A percentile compares a stretch with the other conserved stretches of the same genome.
phyloP scores from a whole-genome alignment of 2,329 filamentous ascomycete genomes.

The Stachybotrys chlorohalonatus region DNA sequence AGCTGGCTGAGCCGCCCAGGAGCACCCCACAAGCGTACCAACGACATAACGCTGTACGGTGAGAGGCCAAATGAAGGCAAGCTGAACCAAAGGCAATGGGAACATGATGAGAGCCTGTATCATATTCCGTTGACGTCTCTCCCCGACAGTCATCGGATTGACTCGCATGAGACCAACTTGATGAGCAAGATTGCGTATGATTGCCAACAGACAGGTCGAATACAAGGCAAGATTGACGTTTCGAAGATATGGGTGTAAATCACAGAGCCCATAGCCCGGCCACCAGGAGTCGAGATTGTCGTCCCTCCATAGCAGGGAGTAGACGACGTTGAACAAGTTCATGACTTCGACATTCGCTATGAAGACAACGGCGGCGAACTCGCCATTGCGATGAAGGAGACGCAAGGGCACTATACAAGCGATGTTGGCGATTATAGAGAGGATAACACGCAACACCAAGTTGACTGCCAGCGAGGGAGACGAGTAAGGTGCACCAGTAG shows the following conservation, averaged over 20 bases:
- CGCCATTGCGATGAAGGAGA: conserved; percentile 41
- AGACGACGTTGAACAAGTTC: conserved; percentile 40
- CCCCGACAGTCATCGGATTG: conserved; percentile 25
- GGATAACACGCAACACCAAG: conserved; percentile 36
- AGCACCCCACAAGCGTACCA: conserved; percentile 41
- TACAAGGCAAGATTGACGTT: conserved; percentile 37
- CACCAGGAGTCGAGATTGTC: conserved; percentile 43
- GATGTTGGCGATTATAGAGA: conserved; percentile 35
- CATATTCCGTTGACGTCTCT: conserved; percentile 32
- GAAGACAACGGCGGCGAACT: conserved; percentile 43
- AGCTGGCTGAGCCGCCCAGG: conserved; percentile 29
- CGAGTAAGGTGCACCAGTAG: conserved; percentile 14
- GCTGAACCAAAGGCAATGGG: conserved; percentile 39
- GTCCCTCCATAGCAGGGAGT: conserved; percentile 43
- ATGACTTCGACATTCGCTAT: conserved; percentile 34
- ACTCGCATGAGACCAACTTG: conserved; percentile 38
- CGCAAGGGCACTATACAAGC: conserved; percentile 41
- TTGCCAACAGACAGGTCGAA: conserved; percentile 41
- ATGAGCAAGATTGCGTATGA: conserved; percentile 43
- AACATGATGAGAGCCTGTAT: conserved; percentile 47
- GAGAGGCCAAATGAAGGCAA: conserved; percentile 37
- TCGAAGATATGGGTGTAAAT: conserved; percentile 38
- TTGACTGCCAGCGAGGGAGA: conserved; percentile 30
- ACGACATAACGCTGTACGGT: conserved; percentile 39
- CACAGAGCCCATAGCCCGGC: conserved; percentile 43